Evolutionary conservation across 345 rosid genomes (phyloP).

Genomic region (Syzygium aromaticum): DNA sequence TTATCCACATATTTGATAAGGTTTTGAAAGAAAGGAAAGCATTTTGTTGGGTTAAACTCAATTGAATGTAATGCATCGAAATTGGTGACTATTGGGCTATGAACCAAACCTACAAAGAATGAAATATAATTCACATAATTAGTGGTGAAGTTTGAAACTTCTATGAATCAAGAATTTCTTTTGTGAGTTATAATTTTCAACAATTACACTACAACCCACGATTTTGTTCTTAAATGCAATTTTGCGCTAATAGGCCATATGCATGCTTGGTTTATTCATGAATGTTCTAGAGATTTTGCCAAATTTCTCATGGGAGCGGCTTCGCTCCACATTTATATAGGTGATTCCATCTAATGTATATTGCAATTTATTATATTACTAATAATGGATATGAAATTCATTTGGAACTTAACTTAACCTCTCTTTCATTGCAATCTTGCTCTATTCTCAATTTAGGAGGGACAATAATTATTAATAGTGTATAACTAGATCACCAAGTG

Average conservation of each 20-base stretch:
- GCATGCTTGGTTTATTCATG: neutral
- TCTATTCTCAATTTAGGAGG: neutral
- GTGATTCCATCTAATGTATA: neutral
- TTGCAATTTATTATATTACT: neutral
- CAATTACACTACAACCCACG: neutral
- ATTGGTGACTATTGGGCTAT: neutral
- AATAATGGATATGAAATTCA: neutral
- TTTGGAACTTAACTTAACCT: neutral
- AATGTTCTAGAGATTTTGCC: neutral
- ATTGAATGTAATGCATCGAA: neutral
- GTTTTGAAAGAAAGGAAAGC: neutral
- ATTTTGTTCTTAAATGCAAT: neutral
- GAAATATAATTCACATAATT: neutral
- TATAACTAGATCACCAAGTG: neutral
- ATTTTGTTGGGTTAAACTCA: neutral
- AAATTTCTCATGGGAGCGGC: neutral
- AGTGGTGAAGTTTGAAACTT: neutral
- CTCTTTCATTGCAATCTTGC: neutral
- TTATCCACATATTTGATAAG: neutral
- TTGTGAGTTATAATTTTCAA: neutral
- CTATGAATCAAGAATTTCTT: neutral
- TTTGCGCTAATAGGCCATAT: neutral
- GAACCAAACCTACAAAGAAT: neutral
- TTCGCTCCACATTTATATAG: neutral
- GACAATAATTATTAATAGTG: neutral